Evolutionary conservation across 2,329 filamentous ascomycete genomes (phyloP), one percentile per base, ranked within the genome.

Genomic region (Alternaria panax): DNA sequence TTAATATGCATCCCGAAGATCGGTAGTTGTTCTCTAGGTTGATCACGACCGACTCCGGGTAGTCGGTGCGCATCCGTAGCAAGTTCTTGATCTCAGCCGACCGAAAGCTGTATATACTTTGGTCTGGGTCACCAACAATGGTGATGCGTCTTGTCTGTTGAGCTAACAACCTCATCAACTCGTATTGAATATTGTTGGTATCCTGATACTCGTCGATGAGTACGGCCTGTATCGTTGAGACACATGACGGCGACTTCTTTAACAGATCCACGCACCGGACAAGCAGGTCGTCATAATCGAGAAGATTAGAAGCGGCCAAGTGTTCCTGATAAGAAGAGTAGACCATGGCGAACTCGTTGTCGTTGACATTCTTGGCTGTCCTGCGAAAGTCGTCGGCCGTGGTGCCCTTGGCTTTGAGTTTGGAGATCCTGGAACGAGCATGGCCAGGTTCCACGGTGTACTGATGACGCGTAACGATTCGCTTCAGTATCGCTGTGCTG

Each of bases 141-240:
- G 94, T 98, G 67, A 98, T 94, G n/a, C 88, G 86, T 56, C 87
- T 86, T 42, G 85, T 84, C 22, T 83, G 80, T 60, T 92, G 88
- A 2, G 93, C 92, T 70, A 99, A 89, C 1, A 97, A 84, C 63
- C 87, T 90, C 93, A 97, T 97, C 41, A 99, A 82, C 68, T 97
- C 92, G 71, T 96, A 98, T 77, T 99, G 94, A 5, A 97, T 89
- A 20, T 92, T 87, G 74, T 98, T 99, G 7, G 94, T 98, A 79
- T 99, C 94, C 78, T 99, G 94, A 64, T 97, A 99, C 74, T 99
- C 94, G 75, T 99, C 94, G 63, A 99, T 96, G 45, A 99, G 84
- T 7, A 98, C 93, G 0, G 92, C 88, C 76, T 97, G 89, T 18
- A 99, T 88, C 68, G 97, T 97, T 14, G 89, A 89, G 3, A 97